phyloP scores from a whole-genome alignment of 495 filamentous ascomycete genomes.

The Mycothermus thermophilus region DNA sequence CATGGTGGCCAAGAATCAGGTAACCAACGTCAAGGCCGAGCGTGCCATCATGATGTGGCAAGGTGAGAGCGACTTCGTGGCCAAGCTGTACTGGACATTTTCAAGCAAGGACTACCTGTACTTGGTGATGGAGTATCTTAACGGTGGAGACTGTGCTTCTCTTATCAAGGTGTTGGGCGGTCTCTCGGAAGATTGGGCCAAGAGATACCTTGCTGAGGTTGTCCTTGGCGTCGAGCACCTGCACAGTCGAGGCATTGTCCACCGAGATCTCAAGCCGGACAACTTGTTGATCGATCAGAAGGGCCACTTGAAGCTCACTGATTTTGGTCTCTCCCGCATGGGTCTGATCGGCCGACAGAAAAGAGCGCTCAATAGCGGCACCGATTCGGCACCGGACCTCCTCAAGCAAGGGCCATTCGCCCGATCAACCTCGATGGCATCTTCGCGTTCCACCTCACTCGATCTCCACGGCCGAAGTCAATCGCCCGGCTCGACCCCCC shows the following conservation, averaged over 20 bases:
- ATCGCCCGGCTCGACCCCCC: constrained; percentile 72
- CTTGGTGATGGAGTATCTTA: constrained; percentile 97
- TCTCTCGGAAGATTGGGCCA: constrained; percentile 90
- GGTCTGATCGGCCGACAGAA: constrained; percentile 93
- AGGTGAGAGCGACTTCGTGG: constrained; percentile 97
- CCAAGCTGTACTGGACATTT: constrained; percentile 98
- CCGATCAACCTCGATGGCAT: constrained; percentile 69
- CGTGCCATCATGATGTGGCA: constrained; percentile 99
- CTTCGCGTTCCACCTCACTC: constrained; percentile 91
- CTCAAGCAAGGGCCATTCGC: constrained; percentile 86
- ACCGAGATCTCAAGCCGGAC: constrained; percentile 93
- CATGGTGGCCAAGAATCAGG: constrained; percentile 99
- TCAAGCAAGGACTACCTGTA: constrained; percentile 99
- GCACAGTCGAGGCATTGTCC: constrained; percentile 85
- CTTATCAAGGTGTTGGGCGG: constrained; percentile 87
- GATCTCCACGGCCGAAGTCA: constrained; percentile 61
- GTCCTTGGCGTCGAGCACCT: constrained; percentile 91
- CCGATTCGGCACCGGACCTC: constrained; percentile 75
- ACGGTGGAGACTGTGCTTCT: constrained; percentile 92
- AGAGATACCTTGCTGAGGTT: constrained; percentile 92
- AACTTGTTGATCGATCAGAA: constrained; percentile 95
- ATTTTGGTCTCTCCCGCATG: constrained; percentile 96
- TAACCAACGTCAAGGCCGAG: constrained; percentile 97
- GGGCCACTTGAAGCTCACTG: constrained; percentile 90
- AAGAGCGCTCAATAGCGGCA: constrained; percentile 65